phyloP scores from a whole-genome alignment of 495 filamentous ascomycete genomes.

The Xylona heveae region DNA sequence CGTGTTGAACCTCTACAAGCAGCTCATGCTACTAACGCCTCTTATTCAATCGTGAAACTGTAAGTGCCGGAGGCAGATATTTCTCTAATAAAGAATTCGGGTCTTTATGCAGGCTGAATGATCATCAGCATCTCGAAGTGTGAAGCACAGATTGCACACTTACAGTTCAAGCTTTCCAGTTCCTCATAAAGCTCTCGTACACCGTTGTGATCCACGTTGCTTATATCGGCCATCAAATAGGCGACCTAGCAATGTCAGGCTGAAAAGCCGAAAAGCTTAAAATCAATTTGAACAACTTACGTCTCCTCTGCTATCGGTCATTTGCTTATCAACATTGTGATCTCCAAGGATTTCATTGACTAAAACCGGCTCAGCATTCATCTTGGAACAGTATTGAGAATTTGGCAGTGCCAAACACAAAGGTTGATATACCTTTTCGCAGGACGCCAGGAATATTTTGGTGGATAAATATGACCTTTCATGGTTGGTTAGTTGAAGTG shows the following conservation, averaged over 20 bases:
- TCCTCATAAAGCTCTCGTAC: constrained; percentile 71
- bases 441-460: constrained; percentile 88
- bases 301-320: constrained; percentile 84
- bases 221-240: constrained; percentile 96
- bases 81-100: constrained; percentile 69
- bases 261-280: constrained; percentile 6
- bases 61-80: too few relatives aligned
- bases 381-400: constrained; percentile 1
- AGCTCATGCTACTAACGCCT: too few relatives aligned
- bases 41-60: too few relatives aligned
- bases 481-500: constrained; percentile 6
- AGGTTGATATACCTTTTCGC: constrained; percentile 33
- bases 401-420: constrained; percentile 5
- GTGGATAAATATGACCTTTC: constrained; percentile 78
- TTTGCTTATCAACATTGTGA: constrained; percentile 98
- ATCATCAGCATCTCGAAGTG: constrained; percentile 1
- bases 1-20: too few relatives aligned
- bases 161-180: constrained; percentile 65
- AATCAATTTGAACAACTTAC: constrained; percentile 19
- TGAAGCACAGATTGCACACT: constrained; percentile 13
- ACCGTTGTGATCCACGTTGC: constrained; percentile 52
- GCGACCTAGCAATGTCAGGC: constrained; percentile 34
- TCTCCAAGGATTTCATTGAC: constrained; percentile 85
- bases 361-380: constrained; percentile 8
- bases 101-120: constrained; percentile 60